Evolutionary conservation across 2,329 filamentous ascomycete genomes (phyloP).

Genomic region (Talaromyces sp.): DNA sequence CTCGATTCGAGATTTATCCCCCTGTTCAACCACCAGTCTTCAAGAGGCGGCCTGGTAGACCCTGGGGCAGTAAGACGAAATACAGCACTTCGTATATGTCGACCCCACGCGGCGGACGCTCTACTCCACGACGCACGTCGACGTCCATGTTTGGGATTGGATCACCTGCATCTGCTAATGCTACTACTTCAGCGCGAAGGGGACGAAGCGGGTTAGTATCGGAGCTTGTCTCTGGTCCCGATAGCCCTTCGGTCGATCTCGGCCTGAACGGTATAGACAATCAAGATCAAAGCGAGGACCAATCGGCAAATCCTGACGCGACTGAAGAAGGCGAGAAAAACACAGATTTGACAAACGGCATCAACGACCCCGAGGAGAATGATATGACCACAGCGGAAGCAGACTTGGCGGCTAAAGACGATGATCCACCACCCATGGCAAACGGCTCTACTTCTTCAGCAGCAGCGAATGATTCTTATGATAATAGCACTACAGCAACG

Average conservation of each 20-base stretch:
- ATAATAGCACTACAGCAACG: background rate
- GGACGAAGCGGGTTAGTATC: conserved; percentile 29
- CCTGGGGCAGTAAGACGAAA: conserved; percentile 29
- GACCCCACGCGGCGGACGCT: conserved; percentile 28
- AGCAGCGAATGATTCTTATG: background rate
- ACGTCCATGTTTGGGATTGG: conserved; percentile 21
- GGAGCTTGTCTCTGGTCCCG: conserved; percentile 1
- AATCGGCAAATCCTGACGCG: background rate
- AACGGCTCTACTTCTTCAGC: background rate
- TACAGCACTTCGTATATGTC: conserved; percentile 28
- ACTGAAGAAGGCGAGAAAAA: background rate
- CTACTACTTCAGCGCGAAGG: conserved; percentile 18
- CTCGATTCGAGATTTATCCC: conserved; percentile 41
- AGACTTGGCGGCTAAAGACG: background rate
- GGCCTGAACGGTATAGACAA: background rate
- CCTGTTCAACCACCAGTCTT: conserved; percentile 34
- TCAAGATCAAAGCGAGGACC: background rate
- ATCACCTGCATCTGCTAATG: conserved; percentile 26
- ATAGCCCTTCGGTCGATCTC: background rate
- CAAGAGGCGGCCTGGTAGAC: conserved; percentile 36
- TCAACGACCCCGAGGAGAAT: background rate
- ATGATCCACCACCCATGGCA: background rate
- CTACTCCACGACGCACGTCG: conserved; percentile 32
- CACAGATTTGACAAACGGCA: background rate
- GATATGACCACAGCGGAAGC: background rate